Evolutionary conservation across 305 asterid species (phyloP), one percentile per base, ranked within the genome.

Genomic region (Ilex paraguariensis): DNA sequence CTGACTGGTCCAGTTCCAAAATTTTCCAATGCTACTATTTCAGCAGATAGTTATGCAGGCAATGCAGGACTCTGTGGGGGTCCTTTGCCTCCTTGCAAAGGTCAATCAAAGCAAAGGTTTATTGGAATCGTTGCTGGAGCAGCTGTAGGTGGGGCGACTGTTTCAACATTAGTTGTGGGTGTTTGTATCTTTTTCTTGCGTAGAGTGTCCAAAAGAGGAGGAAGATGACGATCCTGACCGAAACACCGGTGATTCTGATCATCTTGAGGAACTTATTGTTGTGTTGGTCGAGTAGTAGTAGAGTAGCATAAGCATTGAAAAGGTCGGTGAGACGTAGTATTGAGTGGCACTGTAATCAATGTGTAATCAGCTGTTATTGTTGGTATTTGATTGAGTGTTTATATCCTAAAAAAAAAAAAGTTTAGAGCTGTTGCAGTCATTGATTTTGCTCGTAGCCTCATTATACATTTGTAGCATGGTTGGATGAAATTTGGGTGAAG

Each of bases 251-350:
- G 82, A 76, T 42, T 78, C 54, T 6, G 75, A 68, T 49, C 76
- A 66, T 7, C 64, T 78, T 14, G 84, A 75, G 63, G 97, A 90
- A 59, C 91, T 90, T 69, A 87, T 87, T 15, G 97, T 90, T 65
- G 21, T 17, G 21, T 17, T 17, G 21, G 21, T 17, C 21, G 21
- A 17, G 21, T 17, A 17, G 21, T 17, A 17, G 21, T 17, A 17
- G 70, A 74, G 51, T 64, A 1, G 28, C 28, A 21, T 21, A 21
- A 45, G 36, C 17, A 57, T 28, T 57, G 64, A 21, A 73, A 70
- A 42, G 66, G 72, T 69, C 44, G 42, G 59, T 31, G 13, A 42
- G 52, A 62, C 42, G 46, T 32, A 63, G 14, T 52, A 15, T 36
- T 32, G 21, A 40, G 33, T 40, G 33, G 48, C 28, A 21, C 28